Conservation (phyloP, 2,329 filamentous ascomycete genomes). For the Huntiella moniliformis region DNA sequence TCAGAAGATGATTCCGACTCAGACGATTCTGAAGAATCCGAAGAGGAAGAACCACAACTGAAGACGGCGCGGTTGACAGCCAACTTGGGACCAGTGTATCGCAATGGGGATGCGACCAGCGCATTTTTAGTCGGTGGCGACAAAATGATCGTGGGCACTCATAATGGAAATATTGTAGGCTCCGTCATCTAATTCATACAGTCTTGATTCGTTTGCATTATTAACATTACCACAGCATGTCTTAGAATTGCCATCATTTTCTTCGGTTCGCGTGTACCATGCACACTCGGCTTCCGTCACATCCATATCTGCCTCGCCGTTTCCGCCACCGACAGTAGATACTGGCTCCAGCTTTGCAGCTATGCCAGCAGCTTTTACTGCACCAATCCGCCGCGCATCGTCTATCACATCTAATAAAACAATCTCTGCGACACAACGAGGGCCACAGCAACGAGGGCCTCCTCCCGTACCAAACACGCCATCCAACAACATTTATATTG, state of each 20-base stretch:
- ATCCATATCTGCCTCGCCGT: slow-evolving; percentile 75
- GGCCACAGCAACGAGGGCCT: slow-evolving; percentile 30
- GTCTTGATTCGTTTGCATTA: not conserved
- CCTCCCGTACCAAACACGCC: slow-evolving; percentile 49
- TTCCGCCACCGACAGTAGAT: slow-evolving; percentile 32
- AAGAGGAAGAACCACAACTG: slow-evolving; percentile 82
- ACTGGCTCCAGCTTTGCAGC: slow-evolving; percentile 1
- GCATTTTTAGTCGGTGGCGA: slow-evolving; percentile 79
- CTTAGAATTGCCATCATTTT: slow-evolving; percentile 63
- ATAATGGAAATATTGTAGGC: slow-evolving; percentile 86
- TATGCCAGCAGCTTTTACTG: slow-evolving; percentile 1
- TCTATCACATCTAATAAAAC: slow-evolving; percentile 20
- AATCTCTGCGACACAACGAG: slow-evolving; percentile 24
- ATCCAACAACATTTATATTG: slow-evolving; percentile 83
- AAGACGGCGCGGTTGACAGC: slow-evolving; percentile 83
- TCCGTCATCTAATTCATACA: not conserved
- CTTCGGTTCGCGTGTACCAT: slow-evolving; percentile 68
- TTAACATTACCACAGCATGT: slow-evolving; percentile 46
- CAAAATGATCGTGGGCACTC: slow-evolving; percentile 93
- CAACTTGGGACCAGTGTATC: slow-evolving; percentile 62
- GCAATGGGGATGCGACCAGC: slow-evolving; percentile 89
- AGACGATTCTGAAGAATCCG: slow-evolving; percentile 59
- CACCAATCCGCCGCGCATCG: slow-evolving; percentile 16
- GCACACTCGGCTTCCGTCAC: slow-evolving; percentile 87
- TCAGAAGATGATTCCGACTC: slow-evolving; percentile 29